Evolutionary conservation across 2,329 filamentous ascomycete species (phyloP), one percentile per base, ranked within the genome.

Genomic region (Falciphora oryzae): DNA sequence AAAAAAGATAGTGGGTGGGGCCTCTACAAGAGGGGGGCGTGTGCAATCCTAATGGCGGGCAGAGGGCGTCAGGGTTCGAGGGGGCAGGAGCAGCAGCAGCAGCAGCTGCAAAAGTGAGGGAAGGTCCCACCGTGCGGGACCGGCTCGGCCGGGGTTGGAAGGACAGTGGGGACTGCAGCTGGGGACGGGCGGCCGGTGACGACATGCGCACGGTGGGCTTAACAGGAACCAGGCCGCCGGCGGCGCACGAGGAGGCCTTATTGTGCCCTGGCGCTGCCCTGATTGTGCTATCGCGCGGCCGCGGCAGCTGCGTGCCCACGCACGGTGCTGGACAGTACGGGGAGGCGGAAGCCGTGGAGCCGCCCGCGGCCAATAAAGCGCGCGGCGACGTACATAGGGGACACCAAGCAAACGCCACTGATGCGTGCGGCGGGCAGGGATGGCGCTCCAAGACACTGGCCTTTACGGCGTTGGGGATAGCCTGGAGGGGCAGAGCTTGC

Each of bases 131-230:
- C 38, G 38, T 44, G 16, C 38, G 38, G 38, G 38, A 14, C 38
- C 38, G 16, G 38, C 38, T 44, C 38, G 38, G 58, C 11, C 58
- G 25, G 29, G 31, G 58, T 60, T 31, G 35, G 58, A 60, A n/a
- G 25, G 31, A 38, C 29, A 10, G 59, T 31, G 59, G 35, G 31
- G 59, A 35, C 28, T 38, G 38, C 38, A 44, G 38, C 38, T 44
- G 38, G 32, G 32, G 32, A 35, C 32, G 32, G 58, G 28, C 58
- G n/a, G 59, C 58, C 31, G 38, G 29, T 60, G 59, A 60, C 59
- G 59, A 35, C 59, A 60, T 60, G 59, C 29, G 59, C 59, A 60
- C 59, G 59, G 59, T 60, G 59, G 59, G 22, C 59, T 35, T 35
- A 31, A 60, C 59, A 31, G 27, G 16, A 35, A 18, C 59, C 31